phyloP scores from a whole-genome alignment of 208 protist species.

The Naegleria gruberi region DNA sequence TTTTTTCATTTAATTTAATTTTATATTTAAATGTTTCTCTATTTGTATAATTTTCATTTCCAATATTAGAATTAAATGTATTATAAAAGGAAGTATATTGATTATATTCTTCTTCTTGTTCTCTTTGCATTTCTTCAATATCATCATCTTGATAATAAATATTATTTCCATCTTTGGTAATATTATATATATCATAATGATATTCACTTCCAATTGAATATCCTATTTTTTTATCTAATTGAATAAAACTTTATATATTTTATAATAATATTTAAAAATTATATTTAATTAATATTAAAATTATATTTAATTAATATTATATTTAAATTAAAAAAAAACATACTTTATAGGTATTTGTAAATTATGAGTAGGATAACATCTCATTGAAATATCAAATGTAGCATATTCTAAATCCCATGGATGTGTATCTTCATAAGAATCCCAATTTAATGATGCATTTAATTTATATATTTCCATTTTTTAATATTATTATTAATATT shows the following conservation, averaged over 20 bases:
- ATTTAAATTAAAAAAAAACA: not conserved
- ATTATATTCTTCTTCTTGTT: conserved; percentile 8
- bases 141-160: not conserved
- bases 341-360: not conserved
- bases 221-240: no score
- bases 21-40: not conserved
- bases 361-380: not conserved
- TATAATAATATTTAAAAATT: no score
- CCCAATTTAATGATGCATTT: conserved; percentile 10
- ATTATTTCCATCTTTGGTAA: not conserved
- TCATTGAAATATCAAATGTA: not conserved
- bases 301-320: no score
- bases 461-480: conserved; percentile 7
- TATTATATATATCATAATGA: not conserved
- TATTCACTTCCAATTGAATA: not conserved
- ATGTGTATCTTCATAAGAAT: not conserved
- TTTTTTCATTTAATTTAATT: not conserved
- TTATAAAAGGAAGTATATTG: not conserved
- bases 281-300: no score
- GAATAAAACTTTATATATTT: not conserved
- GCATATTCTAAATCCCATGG: conserved; percentile 11
- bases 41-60: not conserved
- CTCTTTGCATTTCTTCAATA: not conserved
- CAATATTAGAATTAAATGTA: not conserved
- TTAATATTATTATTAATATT: no score